Conservation (phyloP, 73 alveolate genomes). For the Paramecium pentaurelia region DNA sequence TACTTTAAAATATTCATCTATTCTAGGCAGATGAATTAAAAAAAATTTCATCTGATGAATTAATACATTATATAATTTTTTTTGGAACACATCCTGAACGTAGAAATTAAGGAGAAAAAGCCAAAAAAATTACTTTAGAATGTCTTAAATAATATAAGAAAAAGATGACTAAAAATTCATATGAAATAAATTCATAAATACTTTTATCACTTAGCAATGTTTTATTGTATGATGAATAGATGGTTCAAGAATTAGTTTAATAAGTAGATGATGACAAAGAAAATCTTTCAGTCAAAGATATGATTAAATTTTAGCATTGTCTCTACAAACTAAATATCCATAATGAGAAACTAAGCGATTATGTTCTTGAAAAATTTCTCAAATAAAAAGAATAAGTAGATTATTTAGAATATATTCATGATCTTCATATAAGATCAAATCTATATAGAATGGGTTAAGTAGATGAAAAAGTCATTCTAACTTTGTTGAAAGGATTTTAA, state of each 20-base stretch:
- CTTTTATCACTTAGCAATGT: neutral
- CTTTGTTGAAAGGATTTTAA: neutral
- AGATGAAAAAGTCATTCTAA: neutral
- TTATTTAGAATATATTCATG: neutral
- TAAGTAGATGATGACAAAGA: neutral
- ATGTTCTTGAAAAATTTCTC: neutral
- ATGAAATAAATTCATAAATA: neutral
- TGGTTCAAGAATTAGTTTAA: neutral
- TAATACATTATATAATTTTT: neutral
- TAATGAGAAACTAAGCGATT: neutral
- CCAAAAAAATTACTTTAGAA: neutral
- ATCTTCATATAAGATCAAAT: neutral
- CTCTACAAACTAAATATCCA: neutral
- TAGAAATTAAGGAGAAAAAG: neutral
- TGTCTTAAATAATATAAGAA: neutral
- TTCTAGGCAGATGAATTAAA: neutral
- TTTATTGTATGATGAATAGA: neutral
- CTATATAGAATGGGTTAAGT: neutral
- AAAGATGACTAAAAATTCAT: neutral
- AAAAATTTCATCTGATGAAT: neutral
- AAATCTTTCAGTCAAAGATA: neutral
- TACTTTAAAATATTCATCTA: constrained; percentile 46
- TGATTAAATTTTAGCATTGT: constrained; percentile 9
- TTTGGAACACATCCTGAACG: constrained; percentile 19
- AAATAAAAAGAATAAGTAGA: neutral